Conservation (phyloP, 768 basidiomycete species). For the Leccinum rimulosum region DNA sequence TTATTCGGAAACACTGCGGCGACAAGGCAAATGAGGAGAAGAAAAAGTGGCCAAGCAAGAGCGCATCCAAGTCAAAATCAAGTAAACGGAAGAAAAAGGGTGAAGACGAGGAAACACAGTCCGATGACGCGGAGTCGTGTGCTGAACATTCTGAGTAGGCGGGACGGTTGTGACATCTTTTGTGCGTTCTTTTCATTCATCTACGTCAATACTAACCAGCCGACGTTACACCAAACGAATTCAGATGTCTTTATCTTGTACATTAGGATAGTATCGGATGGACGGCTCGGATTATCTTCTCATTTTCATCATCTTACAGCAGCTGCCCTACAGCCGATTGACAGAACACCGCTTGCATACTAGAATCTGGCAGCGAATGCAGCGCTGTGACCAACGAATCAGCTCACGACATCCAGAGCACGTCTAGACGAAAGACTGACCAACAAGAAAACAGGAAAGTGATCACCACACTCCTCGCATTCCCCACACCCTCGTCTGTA, state of each 20-base stretch:
- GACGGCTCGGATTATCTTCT: not conserved
- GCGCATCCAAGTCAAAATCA: conserved; percentile 2
- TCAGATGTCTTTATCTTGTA: not conserved
- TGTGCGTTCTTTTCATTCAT: not conserved
- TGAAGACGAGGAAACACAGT: conserved; percentile 9
- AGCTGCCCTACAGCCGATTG: conserved; percentile 21
- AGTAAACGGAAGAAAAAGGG: conserved; percentile 6
- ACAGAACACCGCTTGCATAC: conserved; percentile 29
- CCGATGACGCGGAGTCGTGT: conserved; percentile 5
- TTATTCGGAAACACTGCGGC: conserved; percentile 14
- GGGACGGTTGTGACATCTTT: not conserved
- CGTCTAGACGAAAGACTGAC: conserved; percentile 32
- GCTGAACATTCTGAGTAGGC: conserved; percentile 1
- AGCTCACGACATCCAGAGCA: not conserved
- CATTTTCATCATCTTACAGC: not conserved
- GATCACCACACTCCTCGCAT: conserved; percentile 46
- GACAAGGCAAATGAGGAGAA: conserved; percentile 6
- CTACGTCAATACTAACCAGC: not conserved
- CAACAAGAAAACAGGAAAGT: conserved; percentile 43
- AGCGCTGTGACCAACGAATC: conserved; percentile 19
- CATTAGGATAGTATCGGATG: not conserved
- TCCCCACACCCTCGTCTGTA: conserved; percentile 40
- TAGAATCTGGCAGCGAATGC: conserved; percentile 21
- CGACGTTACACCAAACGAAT: not conserved
- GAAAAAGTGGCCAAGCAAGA: not conserved